phyloP scores from a whole-genome alignment of 495 filamentous ascomycete genomes.

The Immersiella caudata region DNA sequence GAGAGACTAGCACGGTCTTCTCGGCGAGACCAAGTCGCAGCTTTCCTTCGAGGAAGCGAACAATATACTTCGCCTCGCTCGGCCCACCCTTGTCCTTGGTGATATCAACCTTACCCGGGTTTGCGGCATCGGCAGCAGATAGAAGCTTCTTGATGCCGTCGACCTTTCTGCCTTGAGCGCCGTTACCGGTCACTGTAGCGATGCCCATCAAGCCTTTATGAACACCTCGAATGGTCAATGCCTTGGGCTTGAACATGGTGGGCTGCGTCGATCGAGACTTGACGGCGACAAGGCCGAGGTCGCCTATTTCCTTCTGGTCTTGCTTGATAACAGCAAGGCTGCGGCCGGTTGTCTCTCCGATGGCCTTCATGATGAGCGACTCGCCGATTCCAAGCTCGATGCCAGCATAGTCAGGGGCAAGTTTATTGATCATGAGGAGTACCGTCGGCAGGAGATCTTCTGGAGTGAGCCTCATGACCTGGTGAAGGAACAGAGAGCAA shows the following conservation, averaged over 20 bases:
- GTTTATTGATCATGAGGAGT: conserved; percentile 95
- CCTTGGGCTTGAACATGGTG: conserved; percentile 96
- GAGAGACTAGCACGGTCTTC: conserved; percentile 82
- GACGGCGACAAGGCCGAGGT: conserved; percentile 90
- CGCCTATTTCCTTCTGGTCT: conserved; percentile 94
- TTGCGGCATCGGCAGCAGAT: conserved; percentile 75
- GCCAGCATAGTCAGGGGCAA: conserved; percentile 93
- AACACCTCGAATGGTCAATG: conserved; percentile 82
- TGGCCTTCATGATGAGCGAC: conserved; percentile 97
- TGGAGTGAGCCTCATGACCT: conserved; percentile 89
- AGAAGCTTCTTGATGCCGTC: conserved; percentile 93
- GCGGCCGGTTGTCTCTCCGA: conserved; percentile 90
- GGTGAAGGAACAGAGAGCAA: conserved; percentile 86
- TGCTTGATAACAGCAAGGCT: conserved; percentile 84
- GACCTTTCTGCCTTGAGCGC: conserved; percentile 87
- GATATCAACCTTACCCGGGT: conserved; percentile 78
- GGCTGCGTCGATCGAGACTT: conserved; percentile 92
- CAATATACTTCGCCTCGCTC: conserved; percentile 91
- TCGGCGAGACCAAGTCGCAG: conserved; percentile 89
- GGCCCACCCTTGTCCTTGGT: conserved; percentile 90
- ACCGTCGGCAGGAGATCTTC: conserved; percentile 85
- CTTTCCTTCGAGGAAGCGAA: conserved; percentile 93
- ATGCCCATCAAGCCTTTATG: conserved; percentile 87
- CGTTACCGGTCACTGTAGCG: conserved; percentile 82
- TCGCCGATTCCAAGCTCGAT: conserved; percentile 97